Evolutionary conservation across 306 rosid species (phyloP), one percentile per base, ranked within the genome.

Genomic region (Malus domestica): DNA sequence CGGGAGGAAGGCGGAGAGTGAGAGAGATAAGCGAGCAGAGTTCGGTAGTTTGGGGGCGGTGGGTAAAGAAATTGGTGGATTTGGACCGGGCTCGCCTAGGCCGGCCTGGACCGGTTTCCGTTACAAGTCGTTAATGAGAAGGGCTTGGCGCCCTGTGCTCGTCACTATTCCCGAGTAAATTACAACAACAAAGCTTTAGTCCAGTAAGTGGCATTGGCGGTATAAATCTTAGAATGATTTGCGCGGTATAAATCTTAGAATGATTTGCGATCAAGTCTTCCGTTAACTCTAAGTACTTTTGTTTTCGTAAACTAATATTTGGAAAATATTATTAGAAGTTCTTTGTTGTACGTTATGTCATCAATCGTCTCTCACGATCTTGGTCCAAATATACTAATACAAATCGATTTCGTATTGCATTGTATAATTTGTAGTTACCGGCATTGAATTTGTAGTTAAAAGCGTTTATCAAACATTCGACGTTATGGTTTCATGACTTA

Each of bases 121-220:
- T 45, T 83, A 80, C 72, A 87, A 82, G 85, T 87, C 89, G 40
- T 72, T 92, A 40, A 46, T 95, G 68, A 86, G 92, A 82, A 93
- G 82, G 67, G 76, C 88, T 71, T 90, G 99, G 99, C 90, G 99
- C 23, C 97, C 99, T 7, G 75, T 85, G 49, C 91, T 95, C 2
- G 86, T 83, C 55, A 66, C 90, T 18, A 92, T 95, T 80, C 89
- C 96, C 0, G 99, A 92, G 81, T 86, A 38, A 84, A 16, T 32
- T 38, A 38, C 42, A 38, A 35, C 40, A 4, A 35, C 9, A 32
- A 32, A 32, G 40, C 0, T 0, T 38, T 38, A 7, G 2, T 38
- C 42, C 42, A 38, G 2, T 38, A 38, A 38, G 42, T 38, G 42
- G 2, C 0, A 2, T 38, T 0, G 42, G 42, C 0, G 0, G 0